phyloP scores from a whole-genome alignment of 78 protist genomes.

The Dictyostelium discoideum region DNA sequence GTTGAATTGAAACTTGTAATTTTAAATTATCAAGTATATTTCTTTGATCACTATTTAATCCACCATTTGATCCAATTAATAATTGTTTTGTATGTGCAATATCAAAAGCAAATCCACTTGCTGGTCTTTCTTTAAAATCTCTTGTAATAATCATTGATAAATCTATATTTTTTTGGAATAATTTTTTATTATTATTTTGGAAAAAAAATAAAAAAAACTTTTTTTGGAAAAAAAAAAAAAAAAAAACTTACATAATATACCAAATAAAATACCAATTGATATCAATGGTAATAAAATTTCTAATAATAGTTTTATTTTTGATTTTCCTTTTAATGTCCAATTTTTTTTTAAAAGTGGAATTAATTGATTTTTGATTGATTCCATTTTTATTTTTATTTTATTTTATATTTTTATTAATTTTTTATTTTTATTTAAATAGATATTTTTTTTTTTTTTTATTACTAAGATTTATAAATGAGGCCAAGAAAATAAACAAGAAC shows the following conservation, averaged over 20 bases:
- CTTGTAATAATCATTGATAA: background rate
- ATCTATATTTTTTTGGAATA: background rate
- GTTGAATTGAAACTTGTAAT: background rate
- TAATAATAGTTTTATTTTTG: background rate
- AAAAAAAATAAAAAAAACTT: too few species aligned
- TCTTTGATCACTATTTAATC: background rate
- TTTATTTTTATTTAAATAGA: too few species aligned
- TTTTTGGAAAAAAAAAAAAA: too few species aligned
- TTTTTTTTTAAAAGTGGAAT: conserved; percentile 16
- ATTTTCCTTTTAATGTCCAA: conserved; percentile 13
- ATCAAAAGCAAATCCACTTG: background rate
- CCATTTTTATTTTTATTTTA: background rate
- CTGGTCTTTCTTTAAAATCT: background rate
- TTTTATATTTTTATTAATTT: background rate
- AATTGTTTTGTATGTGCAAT: background rate
- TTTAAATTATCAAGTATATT: background rate
- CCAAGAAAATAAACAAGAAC: too few species aligned
- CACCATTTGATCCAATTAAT: background rate
- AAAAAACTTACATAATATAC: conserved; percentile 16
- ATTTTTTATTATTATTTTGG: too few species aligned
- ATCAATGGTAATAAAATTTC: conserved; percentile 10
- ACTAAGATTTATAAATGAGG: too few species aligned
- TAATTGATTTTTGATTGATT: background rate
- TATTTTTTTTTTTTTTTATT: too few species aligned
- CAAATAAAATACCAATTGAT: background rate